phyloP scores from a whole-genome alignment of 169 alveolate species.

The Cryptosporidium baileyi region DNA sequence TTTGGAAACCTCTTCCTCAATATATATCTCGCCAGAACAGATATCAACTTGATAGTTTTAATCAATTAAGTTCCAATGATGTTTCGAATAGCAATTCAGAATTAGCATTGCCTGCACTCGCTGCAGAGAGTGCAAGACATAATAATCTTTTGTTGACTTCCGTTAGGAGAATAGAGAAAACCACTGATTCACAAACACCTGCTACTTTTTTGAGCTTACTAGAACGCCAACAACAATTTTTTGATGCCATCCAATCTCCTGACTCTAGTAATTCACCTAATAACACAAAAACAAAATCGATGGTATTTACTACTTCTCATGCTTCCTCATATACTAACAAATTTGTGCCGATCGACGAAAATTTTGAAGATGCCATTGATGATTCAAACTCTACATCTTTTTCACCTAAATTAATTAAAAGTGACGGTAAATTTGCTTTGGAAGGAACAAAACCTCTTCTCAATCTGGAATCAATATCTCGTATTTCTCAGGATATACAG shows the following conservation, averaged over 20 bases:
- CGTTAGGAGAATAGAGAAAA: conserved; percentile 31
- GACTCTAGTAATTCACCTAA: conserved; percentile 13
- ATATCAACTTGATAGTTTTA: conserved; percentile 9
- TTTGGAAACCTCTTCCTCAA: conserved; percentile 66
- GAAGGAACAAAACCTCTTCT: conserved; percentile 14
- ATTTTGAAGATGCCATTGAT: conserved; percentile 65
- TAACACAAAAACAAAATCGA: conserved; percentile 5
- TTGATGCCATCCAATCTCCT: conserved; percentile 60
- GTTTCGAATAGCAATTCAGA: background rate
- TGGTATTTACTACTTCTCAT: conserved; percentile 52
- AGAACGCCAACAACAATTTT: conserved; percentile 67
- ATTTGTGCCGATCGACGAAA: conserved; percentile 26
- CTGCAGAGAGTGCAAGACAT: conserved; percentile 61
- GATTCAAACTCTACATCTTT: conserved; percentile 41
- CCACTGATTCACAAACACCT: conserved; percentile 53
- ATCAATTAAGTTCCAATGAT: background rate
- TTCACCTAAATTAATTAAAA: conserved; percentile 17
- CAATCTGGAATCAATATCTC: conserved; percentile 49
- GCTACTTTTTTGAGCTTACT: conserved; percentile 43
- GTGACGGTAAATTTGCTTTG: background rate
- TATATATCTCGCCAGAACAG: conserved; percentile 40
- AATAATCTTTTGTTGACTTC: conserved; percentile 36
- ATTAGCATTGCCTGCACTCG: conserved; percentile 63
- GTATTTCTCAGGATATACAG: conserved; percentile 43
- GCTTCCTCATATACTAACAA: background rate